Percentiles rank a stretch among this genome's conserved stretches.
phyloP scores from a whole-genome alignment of 768 basidiomycete species.

The Lactifluus subvellereus region DNA sequence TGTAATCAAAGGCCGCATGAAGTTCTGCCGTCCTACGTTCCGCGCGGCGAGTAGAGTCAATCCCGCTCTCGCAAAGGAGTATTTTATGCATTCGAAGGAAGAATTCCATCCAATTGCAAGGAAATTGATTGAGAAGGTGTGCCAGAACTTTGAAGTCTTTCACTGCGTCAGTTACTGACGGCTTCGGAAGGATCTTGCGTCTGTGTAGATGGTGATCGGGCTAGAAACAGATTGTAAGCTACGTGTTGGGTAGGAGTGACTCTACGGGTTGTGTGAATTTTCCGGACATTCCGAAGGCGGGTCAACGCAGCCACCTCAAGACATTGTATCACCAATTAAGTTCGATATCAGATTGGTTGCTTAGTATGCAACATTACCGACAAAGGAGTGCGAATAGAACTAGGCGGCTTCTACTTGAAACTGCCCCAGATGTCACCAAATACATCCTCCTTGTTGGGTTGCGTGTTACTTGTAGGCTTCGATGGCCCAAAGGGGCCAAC shows the following conservation, averaged over 20 bases:
- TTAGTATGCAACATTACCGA: background rate
- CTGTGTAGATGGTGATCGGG: background rate
- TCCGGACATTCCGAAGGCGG: background rate
- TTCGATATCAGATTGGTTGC: background rate
- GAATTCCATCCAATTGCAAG: slow-evolving; percentile 75
- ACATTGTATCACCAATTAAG: background rate
- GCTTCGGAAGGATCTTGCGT: slow-evolving; percentile 28
- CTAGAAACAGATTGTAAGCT: background rate
- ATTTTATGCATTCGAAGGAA: slow-evolving; percentile 43
- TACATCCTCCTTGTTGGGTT: slow-evolving; percentile 59
- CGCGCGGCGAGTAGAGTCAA: slow-evolving; percentile 50
- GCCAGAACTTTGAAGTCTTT: background rate
- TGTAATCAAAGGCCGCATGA: slow-evolving; percentile 74
- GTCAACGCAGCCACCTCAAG: background rate
- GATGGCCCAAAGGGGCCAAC: slow-evolving; percentile 36
- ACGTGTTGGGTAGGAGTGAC: background rate
- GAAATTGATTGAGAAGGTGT: slow-evolving; percentile 70
- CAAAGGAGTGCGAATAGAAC: background rate
- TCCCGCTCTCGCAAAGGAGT: slow-evolving; percentile 43
- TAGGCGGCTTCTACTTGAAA: slow-evolving; percentile 49
- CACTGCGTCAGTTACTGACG: background rate
- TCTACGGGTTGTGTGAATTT: background rate
- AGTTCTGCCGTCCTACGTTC: slow-evolving; percentile 73
- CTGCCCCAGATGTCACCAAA: slow-evolving; percentile 84
- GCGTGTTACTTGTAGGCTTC: slow-evolving; percentile 28